Evolutionary conservation across 805 yeast species (phyloP), one percentile per base, ranked within the genome.

Genomic region (Monosporozyma aerobia): DNA sequence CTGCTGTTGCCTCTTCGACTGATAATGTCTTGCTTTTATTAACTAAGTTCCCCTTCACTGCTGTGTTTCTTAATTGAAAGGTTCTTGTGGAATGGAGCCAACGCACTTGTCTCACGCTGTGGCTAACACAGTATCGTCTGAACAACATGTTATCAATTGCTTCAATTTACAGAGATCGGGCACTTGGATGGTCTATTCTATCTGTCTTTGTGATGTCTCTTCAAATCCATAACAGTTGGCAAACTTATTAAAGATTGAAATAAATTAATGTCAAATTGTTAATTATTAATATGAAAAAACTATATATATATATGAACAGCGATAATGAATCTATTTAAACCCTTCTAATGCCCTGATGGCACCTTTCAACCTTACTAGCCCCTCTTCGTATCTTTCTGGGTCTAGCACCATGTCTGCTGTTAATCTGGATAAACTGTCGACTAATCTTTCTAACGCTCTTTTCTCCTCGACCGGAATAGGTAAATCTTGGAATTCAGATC

Each of bases 391-490:
- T 61, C 94, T 80, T 30, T 79, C 80, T 30, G 88, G 88, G 66
- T 92, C 96, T 52, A 87, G 65, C 51, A 90, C 85, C 87, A 94
- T 89, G 63, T 90, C 97, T 51, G 90, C 88, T 2, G 96, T 89
- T 54, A 94, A 76, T 60, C 94, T 77, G 41, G 94, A 83, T 47
- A 92, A 73, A 1, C 95, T 83, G 62, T 90, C 96, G 3, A 92
- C 86, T 48, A 92, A 81, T 67, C 88, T 82, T 63, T 92, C 97
- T 44, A 92, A 73, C 43, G 90, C 74, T 60, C 80, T 83, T 58
- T 86, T 85, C 62, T 90, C 96, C 54, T 83, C 84, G 0, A 77
- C 70, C 9, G 92, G 90, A 57, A 90, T 74, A 40, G 85, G 86
- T 54, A 90, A 69, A 50, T 80, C 80, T 44, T 82, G 80, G 63